phyloP scores from a whole-genome alignment of 768 basidiomycete species.

The Cubamyces sp. region DNA sequence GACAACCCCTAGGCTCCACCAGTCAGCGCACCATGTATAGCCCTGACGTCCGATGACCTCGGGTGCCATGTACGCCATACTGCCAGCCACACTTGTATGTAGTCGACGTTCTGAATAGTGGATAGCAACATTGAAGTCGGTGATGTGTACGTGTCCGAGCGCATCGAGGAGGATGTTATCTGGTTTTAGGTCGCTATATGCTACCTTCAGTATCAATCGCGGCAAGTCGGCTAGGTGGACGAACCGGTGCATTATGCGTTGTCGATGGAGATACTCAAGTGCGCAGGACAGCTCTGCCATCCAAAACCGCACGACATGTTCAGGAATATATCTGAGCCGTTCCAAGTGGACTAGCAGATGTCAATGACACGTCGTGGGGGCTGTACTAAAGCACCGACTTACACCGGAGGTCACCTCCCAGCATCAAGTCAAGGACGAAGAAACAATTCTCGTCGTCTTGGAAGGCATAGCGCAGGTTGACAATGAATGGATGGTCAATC shows the following conservation, averaged over 20 bases:
- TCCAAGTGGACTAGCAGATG: constrained; percentile 76
- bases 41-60: constrained; percentile 92
- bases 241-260: constrained; percentile 94
- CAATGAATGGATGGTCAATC: constrained; percentile 90
- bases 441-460: constrained; percentile 98
- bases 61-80: constrained; percentile 99
- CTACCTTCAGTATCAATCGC: constrained; percentile 15
- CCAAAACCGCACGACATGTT: constrained; percentile 84
- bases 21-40: constrained; percentile 92
- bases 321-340: constrained; percentile 64
- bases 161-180: constrained; percentile 96
- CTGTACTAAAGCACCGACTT: constrained; percentile 6
- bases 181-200: constrained; percentile 86
- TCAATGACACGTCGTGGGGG: not conserved
- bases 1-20: constrained; percentile 94
- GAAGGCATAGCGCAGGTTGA: constrained; percentile 93
- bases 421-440: constrained; percentile 96
- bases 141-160: constrained; percentile 93
- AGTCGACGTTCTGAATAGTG: constrained; percentile 90
- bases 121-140: constrained; percentile 99
- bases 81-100: constrained; percentile 94
- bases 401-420: constrained; percentile 94
- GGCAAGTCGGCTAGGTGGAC: constrained; percentile 29
- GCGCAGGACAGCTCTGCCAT: constrained; percentile 85
- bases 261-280: constrained; percentile 86